Evolutionary conservation across 805 yeast genomes (phyloP), one percentile per base, ranked within the genome.

Genomic region (Yarrowia divulgata): DNA sequence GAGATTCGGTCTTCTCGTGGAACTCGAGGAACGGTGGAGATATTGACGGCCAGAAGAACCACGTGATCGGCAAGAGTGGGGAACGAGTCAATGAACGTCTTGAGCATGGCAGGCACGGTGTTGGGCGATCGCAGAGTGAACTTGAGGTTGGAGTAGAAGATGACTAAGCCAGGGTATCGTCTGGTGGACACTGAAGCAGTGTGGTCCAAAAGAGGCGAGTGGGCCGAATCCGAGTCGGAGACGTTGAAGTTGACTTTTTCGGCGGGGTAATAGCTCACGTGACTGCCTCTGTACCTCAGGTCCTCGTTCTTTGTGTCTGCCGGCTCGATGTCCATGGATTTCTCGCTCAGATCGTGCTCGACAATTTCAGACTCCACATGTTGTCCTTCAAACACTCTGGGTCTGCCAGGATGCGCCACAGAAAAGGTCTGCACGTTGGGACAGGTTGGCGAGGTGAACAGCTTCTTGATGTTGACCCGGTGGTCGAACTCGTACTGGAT

Each of bases 101-200:
- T 63, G 39, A 63, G 46, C 45, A 40, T 49, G 13, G 55, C 55
- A 4, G 68, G 68, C 1, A 63, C 68, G 7, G 68, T 63, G 57
- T 63, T 63, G 16, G 68, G 68, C 43, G 68, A 63, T 14, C 68
- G 35, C 3, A 63, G 39, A 1, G 68, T 63, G 57, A 63, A 63
- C 29, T 49, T 48, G 46, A 63, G 57, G 39, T 63, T 63, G 39
- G 57, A 48, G 57, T 63, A 63, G 57, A 63, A 63, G n/a, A 63
- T 63, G 39, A 40, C 45, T 0, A 63, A 48, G 1, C 68, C 57
- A 8, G 63, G 63, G 48, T 57, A 57, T 12, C 63, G 18, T 40
- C 63, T 14, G 2, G 63, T 57, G 0, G 63, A 57, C 3, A 57
- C 37, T 0, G 63, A 57, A 18, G 8, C 23, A 18, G 8, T 13